phyloP scores from a whole-genome alignment of 768 basidiomycete species.

The Filobasidium floriforme region DNA sequence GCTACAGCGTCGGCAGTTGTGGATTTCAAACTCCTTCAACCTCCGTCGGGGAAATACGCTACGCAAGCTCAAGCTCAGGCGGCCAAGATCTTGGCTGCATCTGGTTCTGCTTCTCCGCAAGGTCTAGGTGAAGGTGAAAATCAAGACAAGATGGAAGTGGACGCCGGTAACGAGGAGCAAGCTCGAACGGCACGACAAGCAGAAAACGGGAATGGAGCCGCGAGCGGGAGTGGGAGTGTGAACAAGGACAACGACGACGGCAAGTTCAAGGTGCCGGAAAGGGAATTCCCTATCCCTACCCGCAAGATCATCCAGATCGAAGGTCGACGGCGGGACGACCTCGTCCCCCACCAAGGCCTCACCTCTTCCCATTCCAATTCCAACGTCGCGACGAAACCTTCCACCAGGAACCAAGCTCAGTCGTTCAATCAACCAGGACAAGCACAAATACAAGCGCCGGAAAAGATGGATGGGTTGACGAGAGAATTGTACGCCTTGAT shows the following conservation, averaged over 20 bases:
- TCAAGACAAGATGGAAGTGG: no score
- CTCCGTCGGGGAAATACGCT: no score
- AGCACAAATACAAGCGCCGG: constrained; percentile 4
- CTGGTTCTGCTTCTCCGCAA: no score
- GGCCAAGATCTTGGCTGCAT: no score
- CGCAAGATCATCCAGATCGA: neutral
- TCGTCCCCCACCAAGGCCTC: neutral
- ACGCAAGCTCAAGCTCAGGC: no score
- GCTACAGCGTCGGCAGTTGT: no score
- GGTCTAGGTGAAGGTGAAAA: no score
- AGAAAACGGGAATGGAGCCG: neutral
- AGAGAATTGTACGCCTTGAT: constrained; percentile 90
- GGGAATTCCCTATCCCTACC: no score
- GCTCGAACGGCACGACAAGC: no score
- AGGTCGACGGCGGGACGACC: neutral
- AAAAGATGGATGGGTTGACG: constrained; percentile 66
- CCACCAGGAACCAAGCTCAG: neutral
- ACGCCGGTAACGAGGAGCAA: no score
- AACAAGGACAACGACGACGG: neutral
- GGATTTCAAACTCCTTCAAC: no score
- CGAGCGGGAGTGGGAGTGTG: neutral
- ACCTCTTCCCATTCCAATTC: neutral
- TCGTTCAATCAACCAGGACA: neutral
- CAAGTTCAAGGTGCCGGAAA: no score
- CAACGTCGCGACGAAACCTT: neutral